A percentile compares a stretch with the other conserved stretches of the same genome.
Conservation (phyloP, 805 yeast genomes). For the Hanseniaspora meyeri region DNA sequence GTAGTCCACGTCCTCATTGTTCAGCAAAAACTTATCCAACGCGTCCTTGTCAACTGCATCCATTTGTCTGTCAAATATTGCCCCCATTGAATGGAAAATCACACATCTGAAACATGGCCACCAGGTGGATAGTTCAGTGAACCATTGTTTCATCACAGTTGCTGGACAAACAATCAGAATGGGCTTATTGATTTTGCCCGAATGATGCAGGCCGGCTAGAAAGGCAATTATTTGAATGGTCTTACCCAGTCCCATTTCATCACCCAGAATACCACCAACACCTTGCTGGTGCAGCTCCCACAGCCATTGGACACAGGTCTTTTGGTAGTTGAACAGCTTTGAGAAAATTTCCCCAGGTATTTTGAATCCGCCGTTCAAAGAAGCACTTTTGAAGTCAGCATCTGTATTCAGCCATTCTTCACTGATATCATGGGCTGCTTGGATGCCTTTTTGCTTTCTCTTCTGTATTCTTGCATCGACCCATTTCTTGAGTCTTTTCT, state of each 20-base stretch:
- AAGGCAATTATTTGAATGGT: constrained; percentile 88
- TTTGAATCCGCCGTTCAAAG: constrained; percentile 52
- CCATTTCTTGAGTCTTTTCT: constrained; percentile 53
- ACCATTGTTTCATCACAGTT: constrained; percentile 93
- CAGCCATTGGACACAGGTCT: constrained; percentile 94
- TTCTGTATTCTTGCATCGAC: constrained; percentile 36
- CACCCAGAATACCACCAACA: constrained; percentile 92
- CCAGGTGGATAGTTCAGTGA: constrained; percentile 91
- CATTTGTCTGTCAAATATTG: constrained; percentile 50
- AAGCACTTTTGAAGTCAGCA: constrained; percentile 65
- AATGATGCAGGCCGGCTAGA: constrained; percentile 79
- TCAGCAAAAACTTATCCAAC: constrained; percentile 37
- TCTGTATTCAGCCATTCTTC: constrained; percentile 68
- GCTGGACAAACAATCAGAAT: constrained; percentile 89
- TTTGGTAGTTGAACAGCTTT: constrained; percentile 80
- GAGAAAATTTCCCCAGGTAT: constrained; percentile 89
- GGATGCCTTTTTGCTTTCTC: constrained; percentile 12
- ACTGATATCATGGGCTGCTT: constrained; percentile 16
- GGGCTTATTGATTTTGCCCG: constrained; percentile 62
- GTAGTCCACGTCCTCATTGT: constrained; percentile 33
- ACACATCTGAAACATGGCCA: constrained; percentile 90
- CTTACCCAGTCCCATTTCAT: constrained; percentile 96
- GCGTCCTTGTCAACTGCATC: constrained; percentile 34
- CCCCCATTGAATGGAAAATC: constrained; percentile 82
- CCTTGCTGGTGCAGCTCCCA: constrained; percentile 84